Evolutionary conservation across 768 basidiomycete species (phyloP).

Genomic region (Panaeolus cyanescens): DNA sequence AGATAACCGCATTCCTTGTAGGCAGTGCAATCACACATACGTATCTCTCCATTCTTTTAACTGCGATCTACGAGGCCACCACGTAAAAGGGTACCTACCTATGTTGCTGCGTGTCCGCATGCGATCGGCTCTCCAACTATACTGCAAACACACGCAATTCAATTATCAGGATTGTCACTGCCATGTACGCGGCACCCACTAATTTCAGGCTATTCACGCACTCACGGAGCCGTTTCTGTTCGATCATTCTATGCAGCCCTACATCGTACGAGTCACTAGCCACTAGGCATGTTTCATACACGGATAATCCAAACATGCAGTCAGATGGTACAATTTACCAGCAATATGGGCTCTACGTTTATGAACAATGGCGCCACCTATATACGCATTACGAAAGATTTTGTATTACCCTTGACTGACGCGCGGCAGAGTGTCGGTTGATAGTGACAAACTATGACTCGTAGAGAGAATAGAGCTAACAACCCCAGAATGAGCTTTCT

Average conservation of each 20-base stretch:
- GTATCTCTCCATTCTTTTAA: background rate
- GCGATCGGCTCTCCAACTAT: background rate
- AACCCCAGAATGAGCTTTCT: background rate
- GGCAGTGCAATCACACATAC: no score
- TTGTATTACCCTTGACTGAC: background rate
- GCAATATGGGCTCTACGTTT: background rate
- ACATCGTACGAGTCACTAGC: background rate
- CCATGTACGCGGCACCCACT: background rate
- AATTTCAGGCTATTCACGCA: background rate
- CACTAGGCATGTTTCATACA: no score
- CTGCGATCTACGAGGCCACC: background rate
- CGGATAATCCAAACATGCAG: background rate
- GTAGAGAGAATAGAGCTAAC: background rate
- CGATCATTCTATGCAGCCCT: background rate
- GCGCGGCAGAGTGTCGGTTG: slow-evolving; percentile 2
- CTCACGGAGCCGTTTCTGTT: background rate
- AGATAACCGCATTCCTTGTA: no score
- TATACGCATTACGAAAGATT: background rate
- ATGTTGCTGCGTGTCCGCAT: background rate
- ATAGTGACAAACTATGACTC: background rate
- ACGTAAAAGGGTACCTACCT: no score
- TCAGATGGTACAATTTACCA: background rate
- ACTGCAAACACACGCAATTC: background rate
- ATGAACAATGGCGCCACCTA: background rate
- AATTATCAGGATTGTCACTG: background rate